Percentiles rank a stretch among this genome's conserved stretches.
Conservation (phyloP, 1,284 basidiomycete species). For the Sporisorium iseilematis-ciliati region DNA sequence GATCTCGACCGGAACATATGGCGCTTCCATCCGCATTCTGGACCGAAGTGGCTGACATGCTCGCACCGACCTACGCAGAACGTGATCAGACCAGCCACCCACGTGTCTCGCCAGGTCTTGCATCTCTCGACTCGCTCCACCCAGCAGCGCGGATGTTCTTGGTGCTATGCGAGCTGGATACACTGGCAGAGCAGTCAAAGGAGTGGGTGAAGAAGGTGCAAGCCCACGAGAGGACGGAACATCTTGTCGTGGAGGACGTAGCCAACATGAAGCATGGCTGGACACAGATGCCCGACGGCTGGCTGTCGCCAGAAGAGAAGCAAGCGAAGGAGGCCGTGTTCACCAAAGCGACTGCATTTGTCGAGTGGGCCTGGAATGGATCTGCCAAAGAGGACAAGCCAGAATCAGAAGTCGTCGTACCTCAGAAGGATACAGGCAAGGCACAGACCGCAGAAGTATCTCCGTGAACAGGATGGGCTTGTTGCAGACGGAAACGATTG, state of each 20-base stretch:
- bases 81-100: constrained; percentile 37
- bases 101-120: constrained; percentile 56
- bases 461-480: neutral
- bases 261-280: constrained; percentile 49
- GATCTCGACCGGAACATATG: constrained; percentile 49
- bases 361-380: constrained; percentile 46
- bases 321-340: constrained; percentile 34
- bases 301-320: constrained; percentile 39
- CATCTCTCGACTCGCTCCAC: constrained; percentile 50
- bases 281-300: constrained; percentile 55
- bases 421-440: constrained; percentile 19
- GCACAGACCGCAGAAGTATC: constrained; percentile 17
- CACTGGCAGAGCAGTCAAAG: constrained; percentile 53
- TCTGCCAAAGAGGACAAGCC: constrained; percentile 16
- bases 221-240: constrained; percentile 30
- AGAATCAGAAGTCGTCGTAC: constrained; percentile 25
- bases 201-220: constrained; percentile 50
- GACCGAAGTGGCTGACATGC: constrained; percentile 41
- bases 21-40: constrained; percentile 27
- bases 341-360: constrained; percentile 37
- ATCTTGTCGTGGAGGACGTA: constrained; percentile 46
- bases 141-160: constrained; percentile 45
- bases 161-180: constrained; percentile 54
- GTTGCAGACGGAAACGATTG: neutral
- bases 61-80: constrained; percentile 53